Conservation (phyloP, 2,329 filamentous ascomycete genomes). For the Lecanoromycetidae sp. region DNA sequence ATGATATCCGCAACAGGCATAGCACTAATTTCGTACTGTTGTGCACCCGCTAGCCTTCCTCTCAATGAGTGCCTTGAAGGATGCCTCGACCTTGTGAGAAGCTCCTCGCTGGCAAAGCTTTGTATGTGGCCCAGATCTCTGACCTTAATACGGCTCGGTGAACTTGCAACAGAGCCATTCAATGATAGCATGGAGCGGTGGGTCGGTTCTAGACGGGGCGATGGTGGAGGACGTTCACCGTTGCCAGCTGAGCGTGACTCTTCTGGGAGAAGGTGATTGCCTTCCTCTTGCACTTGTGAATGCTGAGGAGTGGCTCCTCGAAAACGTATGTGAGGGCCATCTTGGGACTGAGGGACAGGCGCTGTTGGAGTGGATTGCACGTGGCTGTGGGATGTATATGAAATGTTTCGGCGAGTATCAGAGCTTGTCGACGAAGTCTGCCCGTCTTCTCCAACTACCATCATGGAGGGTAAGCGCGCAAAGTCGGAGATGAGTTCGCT, state of each 20-base stretch:
- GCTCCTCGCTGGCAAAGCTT: conserved; percentile 69
- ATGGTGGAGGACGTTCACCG: conserved; percentile 28
- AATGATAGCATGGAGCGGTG: conserved; percentile 33
- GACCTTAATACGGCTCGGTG: conserved; percentile 59
- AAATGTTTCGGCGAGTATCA: conserved; percentile 6
- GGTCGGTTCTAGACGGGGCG: conserved; percentile 35
- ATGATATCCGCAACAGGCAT: conserved; percentile 98
- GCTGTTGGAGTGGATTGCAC: background rate
- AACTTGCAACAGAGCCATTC: conserved; percentile 31
- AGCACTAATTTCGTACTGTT: conserved; percentile 83
- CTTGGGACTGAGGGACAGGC: background rate
- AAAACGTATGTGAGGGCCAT: conserved; percentile 14
- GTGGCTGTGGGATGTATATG: conserved; percentile 15
- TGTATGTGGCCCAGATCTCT: conserved; percentile 86
- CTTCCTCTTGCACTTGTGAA: conserved; percentile 5
- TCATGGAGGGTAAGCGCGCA: conserved; percentile 59
- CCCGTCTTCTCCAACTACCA: conserved; percentile 42
- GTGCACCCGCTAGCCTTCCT: conserved; percentile 37
- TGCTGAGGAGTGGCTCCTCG: conserved; percentile 2
- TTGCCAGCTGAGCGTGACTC: conserved; percentile 23
- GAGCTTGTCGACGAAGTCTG: conserved; percentile 25
- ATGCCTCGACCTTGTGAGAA: conserved; percentile 44
- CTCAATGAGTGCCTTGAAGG: conserved; percentile 36
- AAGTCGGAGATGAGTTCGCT: conserved; percentile 26
- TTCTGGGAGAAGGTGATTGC: conserved; percentile 23